A percentile compares a stretch with the other conserved stretches of the same genome.
Conservation (phyloP, 2,329 filamentous ascomycete species). For the Aspergillus fumigatiaffinis region DNA sequence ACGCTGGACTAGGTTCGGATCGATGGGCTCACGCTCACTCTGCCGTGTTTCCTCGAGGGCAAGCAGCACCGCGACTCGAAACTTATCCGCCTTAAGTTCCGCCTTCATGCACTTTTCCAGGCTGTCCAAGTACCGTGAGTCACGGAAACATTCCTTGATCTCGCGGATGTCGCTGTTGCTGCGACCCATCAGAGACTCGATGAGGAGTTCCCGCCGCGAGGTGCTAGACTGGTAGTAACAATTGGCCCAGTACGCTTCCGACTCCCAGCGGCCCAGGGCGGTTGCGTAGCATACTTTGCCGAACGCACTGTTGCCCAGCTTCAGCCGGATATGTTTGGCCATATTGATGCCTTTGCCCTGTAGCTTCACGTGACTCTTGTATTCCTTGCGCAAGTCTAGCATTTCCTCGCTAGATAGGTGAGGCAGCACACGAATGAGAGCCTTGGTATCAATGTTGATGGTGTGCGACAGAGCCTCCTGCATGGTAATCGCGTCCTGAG, state of each 20-base stretch:
- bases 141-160: conserved; percentile 85
- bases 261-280: conserved; percentile 84
- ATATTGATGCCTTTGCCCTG: conserved; percentile 48
- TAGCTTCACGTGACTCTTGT: conserved; percentile 80
- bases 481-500: conserved; percentile 71
- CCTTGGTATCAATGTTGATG: conserved; percentile 63
- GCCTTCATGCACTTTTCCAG: conserved; percentile 82
- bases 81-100: conserved; percentile 93
- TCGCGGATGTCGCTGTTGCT: conserved; percentile 78
- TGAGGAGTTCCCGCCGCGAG: conserved; percentile 80
- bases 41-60: conserved; percentile 79
- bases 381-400: conserved; percentile 78
- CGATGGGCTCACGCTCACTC: conserved; percentile 69
- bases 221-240: conserved; percentile 93
- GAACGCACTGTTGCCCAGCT: conserved; percentile 53
- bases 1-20: conserved; percentile 59
- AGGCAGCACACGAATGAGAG: conserved; percentile 79
- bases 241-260: conserved; percentile 96
- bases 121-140: conserved; percentile 85
- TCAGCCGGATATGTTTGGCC: conserved; percentile 49
- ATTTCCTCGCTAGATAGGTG: conserved; percentile 82
- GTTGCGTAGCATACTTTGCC: conserved; percentile 91
- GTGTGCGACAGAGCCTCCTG: conserved; percentile 68
- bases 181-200: conserved; percentile 87
- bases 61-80: conserved; percentile 79